phyloP scores from a whole-genome alignment of 768 basidiomycete genomes.

The Lentinula lateritia region DNA sequence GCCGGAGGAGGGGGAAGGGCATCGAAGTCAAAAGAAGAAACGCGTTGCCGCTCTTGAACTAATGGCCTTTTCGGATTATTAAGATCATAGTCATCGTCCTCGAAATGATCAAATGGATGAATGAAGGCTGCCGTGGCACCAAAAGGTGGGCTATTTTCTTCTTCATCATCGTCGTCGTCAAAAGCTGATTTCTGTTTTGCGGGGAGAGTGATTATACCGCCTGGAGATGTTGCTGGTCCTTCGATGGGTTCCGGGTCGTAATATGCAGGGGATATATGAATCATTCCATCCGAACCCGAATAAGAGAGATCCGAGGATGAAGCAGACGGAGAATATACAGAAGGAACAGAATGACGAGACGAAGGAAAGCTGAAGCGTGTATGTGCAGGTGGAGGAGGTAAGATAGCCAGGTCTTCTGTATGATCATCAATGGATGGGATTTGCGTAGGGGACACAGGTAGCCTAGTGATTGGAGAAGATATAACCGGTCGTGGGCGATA shows the following conservation, averaged over 20 bases:
- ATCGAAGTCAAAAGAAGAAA: constrained; percentile 47
- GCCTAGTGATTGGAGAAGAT: constrained; percentile 17
- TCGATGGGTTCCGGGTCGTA: constrained; percentile 20
- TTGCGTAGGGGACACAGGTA: constrained; percentile 9
- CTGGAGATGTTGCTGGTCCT: constrained; percentile 18
- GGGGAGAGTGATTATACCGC: constrained; percentile 10
- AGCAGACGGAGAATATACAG: constrained; percentile 10
- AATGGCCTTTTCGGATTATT: constrained; percentile 18
- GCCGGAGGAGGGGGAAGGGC: constrained; percentile 32
- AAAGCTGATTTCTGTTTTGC: constrained; percentile 10
- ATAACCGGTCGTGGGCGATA: constrained; percentile 15
- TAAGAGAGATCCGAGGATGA: constrained; percentile 20
- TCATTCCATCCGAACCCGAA: constrained; percentile 15
- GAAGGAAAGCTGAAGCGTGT: constrained; percentile 13
- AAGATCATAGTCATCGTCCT: constrained; percentile 22
- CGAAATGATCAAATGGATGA: constrained; percentile 34
- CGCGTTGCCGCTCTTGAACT: constrained; percentile 32
- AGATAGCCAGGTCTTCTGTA: constrained; percentile 18
- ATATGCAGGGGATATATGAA: constrained; percentile 20
- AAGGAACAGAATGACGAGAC: constrained; percentile 15
- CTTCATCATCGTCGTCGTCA: constrained; percentile 13
- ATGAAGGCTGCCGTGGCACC: constrained; percentile 44
- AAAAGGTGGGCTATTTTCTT: constrained; percentile 15
- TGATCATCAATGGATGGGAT: constrained; percentile 9
- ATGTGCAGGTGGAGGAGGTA: constrained; percentile 24